Evolutionary conservation across 495 filamentous ascomycete species (phyloP).

Genomic region (Acidomyces sp.): DNA sequence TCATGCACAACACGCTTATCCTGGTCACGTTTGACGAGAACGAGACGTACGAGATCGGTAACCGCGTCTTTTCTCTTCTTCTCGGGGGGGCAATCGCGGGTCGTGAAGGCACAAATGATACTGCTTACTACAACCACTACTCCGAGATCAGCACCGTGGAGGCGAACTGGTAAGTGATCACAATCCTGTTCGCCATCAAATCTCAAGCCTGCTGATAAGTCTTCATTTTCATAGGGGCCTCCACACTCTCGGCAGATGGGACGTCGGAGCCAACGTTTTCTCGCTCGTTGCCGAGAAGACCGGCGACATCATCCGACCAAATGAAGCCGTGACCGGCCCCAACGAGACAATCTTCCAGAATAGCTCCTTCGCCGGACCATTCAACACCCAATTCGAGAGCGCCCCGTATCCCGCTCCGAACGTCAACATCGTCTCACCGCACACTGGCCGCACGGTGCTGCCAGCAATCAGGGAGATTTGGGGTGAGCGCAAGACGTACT

Average conservation of each 20-base stretch:
- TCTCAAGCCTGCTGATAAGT: too few relatives aligned
- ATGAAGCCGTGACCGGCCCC: constrained; percentile 15
- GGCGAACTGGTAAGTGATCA: constrained; percentile 30
- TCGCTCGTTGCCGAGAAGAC: constrained; percentile 24
- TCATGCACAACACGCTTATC: constrained; percentile 34
- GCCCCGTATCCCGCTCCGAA: constrained; percentile 25
- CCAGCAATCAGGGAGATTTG: constrained; percentile 18
- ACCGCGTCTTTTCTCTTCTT: constrained; percentile 29
- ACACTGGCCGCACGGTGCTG: constrained; percentile 19
- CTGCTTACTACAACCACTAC: constrained; percentile 29
- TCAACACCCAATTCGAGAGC: constrained; percentile 21
- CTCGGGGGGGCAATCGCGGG: constrained; percentile 22
- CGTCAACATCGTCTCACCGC: constrained; percentile 13
- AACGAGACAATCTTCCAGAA: constrained; percentile 24
- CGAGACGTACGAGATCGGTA: constrained; percentile 26
- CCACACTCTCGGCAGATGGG: constrained; percentile 28
- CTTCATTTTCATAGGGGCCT: too few relatives aligned
- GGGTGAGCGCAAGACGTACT: constrained; percentile 16
- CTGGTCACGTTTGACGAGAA: constrained; percentile 36
- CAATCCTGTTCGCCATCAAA: too few relatives aligned
- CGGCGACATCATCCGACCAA: constrained; percentile 19
- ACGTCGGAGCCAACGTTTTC: constrained; percentile 29
- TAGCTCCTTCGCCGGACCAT: constrained; percentile 22
- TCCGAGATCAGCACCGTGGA: constrained; percentile 27
- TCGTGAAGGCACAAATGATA: constrained; percentile 24